A percentile compares a stretch with the other conserved stretches of the same genome.
phyloP scores from a whole-genome alignment of 192 early-diverging fungal genomes.

The Backusella luteola region DNA sequence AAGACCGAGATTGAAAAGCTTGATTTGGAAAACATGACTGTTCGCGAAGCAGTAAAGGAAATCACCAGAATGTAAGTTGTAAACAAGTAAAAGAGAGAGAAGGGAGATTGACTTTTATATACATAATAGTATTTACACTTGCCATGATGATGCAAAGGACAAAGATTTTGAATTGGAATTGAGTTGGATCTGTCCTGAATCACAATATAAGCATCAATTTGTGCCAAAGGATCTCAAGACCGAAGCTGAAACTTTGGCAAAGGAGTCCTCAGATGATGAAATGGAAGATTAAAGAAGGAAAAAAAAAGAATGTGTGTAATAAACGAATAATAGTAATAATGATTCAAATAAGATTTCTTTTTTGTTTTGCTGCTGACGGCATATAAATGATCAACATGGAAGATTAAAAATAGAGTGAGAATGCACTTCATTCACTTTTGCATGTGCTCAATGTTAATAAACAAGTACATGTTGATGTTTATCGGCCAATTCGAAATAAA shows the following conservation, averaged over 20 bases:
- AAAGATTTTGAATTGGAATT: constrained; percentile 99
- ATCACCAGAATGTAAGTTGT: constrained; percentile 84
- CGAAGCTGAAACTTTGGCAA: constrained; percentile 82
- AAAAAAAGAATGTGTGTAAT: not conserved
- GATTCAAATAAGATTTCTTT: not conserved
- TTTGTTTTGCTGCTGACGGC: not conserved
- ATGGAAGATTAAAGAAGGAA: constrained; percentile 46
- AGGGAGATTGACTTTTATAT: not conserved
- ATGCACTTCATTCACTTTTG: not conserved
- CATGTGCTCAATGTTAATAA: not conserved
- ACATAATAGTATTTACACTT: constrained; percentile 79
- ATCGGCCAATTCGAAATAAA: not conserved
- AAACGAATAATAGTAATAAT: not conserved
- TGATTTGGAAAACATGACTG: constrained; percentile 76
- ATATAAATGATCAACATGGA: not conserved
- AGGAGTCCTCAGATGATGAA: constrained; percentile 57
- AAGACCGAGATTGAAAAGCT: constrained; percentile 99
- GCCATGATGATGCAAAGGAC: constrained; percentile 97
- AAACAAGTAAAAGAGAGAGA: not conserved
- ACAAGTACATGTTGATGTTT: not conserved
- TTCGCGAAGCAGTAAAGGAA: constrained; percentile 87
- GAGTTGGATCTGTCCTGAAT: constrained; percentile 91
- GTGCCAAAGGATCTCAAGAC: constrained; percentile 86
- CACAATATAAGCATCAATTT: constrained; percentile 72
- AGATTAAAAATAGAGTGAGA: not conserved